Evolutionary conservation across 2,329 filamentous ascomycete species (phyloP), one percentile per base, ranked within the genome.

Genomic region (Trichoderma oligosporum): DNA sequence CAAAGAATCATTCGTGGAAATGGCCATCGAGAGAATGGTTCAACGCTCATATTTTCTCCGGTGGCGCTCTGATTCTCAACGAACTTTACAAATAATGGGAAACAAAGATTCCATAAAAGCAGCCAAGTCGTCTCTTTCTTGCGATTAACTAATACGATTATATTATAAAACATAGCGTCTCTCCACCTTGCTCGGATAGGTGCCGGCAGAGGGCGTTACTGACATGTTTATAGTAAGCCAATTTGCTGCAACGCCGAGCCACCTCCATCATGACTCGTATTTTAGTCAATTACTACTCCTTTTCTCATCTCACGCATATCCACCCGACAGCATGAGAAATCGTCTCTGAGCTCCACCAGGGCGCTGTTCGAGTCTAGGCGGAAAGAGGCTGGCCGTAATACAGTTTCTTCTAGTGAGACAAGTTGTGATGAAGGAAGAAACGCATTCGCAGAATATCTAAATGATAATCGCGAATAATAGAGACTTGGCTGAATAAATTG

Each of bases 21-120:
- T n/a, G 38, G 1, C 27, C 12, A 8, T 4, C n/a, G 11, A 31
- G 11, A 31, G 27, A 31, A 31, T 16, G 11, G 4, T 29, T 20
- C 42, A 31, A 31, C 11, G 27, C 33, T 20, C 24, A 36, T 46
- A 54, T 54, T 54, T 54, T 45, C 41, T 54, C 41, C 51, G 51
- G 51, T 46, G 51, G 51, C 51, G 51, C 41, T 54, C 51, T 46
- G 51, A 41, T 46, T 27, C 11, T 31, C 27, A 6, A 6, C 27
- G 11, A 11, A 31, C 11, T 31, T 11, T 31, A 31, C 27, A 6
- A 31, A 31, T 11, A 31, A 31, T 31, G 27, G n/a, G n/a, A n/a
- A n/a, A n/a, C n/a, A n/a, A n/a, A n/a, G n/a, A n/a, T 24, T 35
- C n/a, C 36, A 29, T 35, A 53, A 44, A 5, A 31, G 38, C 51